Evolutionary conservation across 129 eudicot species (phyloP).

Genomic region (Flaveria sonorensis): DNA sequence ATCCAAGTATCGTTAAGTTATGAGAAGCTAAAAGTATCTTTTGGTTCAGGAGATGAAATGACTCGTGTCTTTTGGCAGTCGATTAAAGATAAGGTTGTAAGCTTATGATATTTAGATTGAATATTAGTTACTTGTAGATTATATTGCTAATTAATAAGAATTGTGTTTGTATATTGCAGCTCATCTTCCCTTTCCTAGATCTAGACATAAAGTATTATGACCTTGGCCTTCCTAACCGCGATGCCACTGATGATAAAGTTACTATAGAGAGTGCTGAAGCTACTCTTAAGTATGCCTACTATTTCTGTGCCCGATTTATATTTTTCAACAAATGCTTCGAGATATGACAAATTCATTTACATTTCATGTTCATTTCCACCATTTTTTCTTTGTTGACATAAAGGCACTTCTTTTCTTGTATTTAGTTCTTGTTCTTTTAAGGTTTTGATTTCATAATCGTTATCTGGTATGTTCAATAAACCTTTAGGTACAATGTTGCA

Average conservation of each 20-base stretch:
- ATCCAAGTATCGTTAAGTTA: no score
- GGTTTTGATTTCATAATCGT: neutral
- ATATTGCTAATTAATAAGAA: neutral
- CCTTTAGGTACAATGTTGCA: conserved; percentile 87
- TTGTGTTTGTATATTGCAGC: conserved; percentile 45
- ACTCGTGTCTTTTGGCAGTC: conserved; percentile 83
- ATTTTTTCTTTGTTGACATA: neutral
- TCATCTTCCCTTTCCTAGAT: conserved; percentile 86
- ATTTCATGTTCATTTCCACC: neutral
- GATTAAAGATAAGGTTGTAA: conserved; percentile 81
- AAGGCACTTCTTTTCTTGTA: neutral
- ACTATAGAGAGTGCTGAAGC: conserved; percentile 95
- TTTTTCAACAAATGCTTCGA: neutral
- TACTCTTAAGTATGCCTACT: conserved; percentile 69
- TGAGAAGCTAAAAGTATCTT: neutral
- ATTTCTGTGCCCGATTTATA: neutral
- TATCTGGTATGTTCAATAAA: conserved; percentile 4
- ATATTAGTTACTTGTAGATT: neutral
- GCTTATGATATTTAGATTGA: neutral
- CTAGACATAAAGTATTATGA: conserved; percentile 89
- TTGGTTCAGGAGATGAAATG: conserved; percentile 92
- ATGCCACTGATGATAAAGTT: conserved; percentile 92
- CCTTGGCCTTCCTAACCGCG: conserved; percentile 94
- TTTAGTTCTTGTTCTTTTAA: neutral
- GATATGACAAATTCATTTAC: neutral